phyloP scores from a whole-genome alignment of 768 basidiomycete genomes.

The Tulasnella sp. region DNA sequence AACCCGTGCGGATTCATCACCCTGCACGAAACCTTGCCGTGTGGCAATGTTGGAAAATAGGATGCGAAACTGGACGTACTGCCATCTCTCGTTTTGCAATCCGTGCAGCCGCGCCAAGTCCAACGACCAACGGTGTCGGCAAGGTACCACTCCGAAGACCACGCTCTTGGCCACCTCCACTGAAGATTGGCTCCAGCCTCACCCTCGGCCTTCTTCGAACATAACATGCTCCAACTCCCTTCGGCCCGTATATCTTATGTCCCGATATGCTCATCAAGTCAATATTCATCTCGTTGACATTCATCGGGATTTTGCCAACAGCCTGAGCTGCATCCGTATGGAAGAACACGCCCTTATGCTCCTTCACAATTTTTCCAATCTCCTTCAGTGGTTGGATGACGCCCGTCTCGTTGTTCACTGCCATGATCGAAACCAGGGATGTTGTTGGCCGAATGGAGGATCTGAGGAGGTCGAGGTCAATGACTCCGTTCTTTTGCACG shows the following conservation, averaged over 20 bases:
- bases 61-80: conserved; percentile 43
- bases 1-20: not conserved
- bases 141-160: conserved; percentile 93
- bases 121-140: conserved; percentile 77
- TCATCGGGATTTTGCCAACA: conserved; percentile 77
- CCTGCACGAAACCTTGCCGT: not conserved
- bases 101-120: conserved; percentile 88
- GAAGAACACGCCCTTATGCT: conserved; percentile 84
- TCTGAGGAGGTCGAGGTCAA: conserved; percentile 70
- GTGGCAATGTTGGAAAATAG: not conserved
- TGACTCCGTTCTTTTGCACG: conserved; percentile 73
- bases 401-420: conserved; percentile 98
- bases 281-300: conserved; percentile 92
- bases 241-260: conserved; percentile 97
- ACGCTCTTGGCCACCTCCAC: conserved; percentile 94
- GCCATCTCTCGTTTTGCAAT: conserved; percentile 87
- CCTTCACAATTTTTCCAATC: conserved; percentile 76
- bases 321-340: conserved; percentile 98
- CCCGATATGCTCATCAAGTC: conserved; percentile 95
- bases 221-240: conserved; percentile 91
- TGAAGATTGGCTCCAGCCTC: conserved; percentile 86
- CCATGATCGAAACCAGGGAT: conserved; percentile 93
- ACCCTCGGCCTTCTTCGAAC: conserved; percentile 88
- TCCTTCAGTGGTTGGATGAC: conserved; percentile 96
- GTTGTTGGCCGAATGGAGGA: conserved; percentile 77